A percentile compares a stretch with the other conserved stretches of the same genome.
Evolutionary conservation across 1,284 basidiomycete genomes (phyloP).

Genomic region (Rhodofomes roseus): DNA sequence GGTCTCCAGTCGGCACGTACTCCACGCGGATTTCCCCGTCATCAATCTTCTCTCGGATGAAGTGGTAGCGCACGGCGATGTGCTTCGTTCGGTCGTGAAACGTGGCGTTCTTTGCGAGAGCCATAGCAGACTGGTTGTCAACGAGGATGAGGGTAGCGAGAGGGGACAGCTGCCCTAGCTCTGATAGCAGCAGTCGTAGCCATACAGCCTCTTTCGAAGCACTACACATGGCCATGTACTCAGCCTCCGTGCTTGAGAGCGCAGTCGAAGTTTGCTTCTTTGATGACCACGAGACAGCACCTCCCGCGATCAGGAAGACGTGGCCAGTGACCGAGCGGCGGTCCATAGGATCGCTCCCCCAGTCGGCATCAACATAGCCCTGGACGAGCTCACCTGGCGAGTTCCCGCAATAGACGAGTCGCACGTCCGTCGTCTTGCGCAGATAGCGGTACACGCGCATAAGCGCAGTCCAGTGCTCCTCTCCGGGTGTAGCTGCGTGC

Average conservation of each 20-base stretch:
- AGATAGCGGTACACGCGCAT: slow-evolving; percentile 39
- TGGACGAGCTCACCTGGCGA: not conserved
- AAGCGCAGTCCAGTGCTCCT: slow-evolving; percentile 20
- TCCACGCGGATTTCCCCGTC: slow-evolving; percentile 10
- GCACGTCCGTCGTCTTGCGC: slow-evolving; percentile 28
- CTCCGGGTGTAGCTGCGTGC: not conserved
- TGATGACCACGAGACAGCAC: slow-evolving; percentile 10
- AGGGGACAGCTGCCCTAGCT: slow-evolving; percentile 11
- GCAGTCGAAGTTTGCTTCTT: slow-evolving; percentile 14
- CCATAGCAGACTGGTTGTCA: slow-evolving; percentile 31
- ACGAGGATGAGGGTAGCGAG: slow-evolving; percentile 13
- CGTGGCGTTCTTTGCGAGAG: slow-evolving; percentile 24
- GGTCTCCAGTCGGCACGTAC: slow-evolving; percentile 15
- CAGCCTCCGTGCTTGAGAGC: slow-evolving; percentile 12
- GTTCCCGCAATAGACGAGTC: slow-evolving; percentile 26
- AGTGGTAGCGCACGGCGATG: slow-evolving; percentile 31
- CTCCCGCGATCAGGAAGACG: slow-evolving; percentile 6
- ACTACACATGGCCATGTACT: slow-evolving; percentile 13
- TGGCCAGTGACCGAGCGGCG: slow-evolving; percentile 10
- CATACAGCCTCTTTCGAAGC: slow-evolving; percentile 20
- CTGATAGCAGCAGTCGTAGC: slow-evolving; percentile 17
- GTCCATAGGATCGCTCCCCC: slow-evolving; percentile 19
- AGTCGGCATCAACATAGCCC: slow-evolving; percentile 18
- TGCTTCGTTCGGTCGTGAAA: slow-evolving; percentile 29
- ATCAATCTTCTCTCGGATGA: slow-evolving; percentile 26